Percentiles rank a stretch among this genome's conserved stretches.
These are phyloP conservation scores for Solanum sejunctum DNA, from an alignment of 257 asterid genomes.

Conservation along the genomic window DNA sequence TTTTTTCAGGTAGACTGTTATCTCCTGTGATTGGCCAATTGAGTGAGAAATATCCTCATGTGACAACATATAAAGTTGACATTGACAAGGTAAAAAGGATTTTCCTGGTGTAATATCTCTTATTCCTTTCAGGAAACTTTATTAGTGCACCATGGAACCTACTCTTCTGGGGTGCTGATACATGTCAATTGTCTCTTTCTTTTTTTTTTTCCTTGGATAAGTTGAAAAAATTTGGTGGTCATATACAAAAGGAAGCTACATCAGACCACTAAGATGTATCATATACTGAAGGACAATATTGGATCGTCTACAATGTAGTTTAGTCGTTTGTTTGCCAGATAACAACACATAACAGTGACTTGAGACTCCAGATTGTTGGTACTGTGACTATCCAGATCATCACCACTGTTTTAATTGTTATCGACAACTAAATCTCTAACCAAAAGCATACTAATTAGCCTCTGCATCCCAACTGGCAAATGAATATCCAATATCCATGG, in stretches of 20 bases:
- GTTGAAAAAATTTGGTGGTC: not conserved
- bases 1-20: conserved; percentile 56
- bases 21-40: conserved; percentile 75
- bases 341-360: not conserved
- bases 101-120: not conserved
- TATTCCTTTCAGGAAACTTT: not conserved
- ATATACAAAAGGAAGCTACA: not conserved
- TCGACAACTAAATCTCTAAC: not conserved
- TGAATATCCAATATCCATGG: not conserved
- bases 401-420: not conserved
- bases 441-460: not conserved
- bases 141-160: not conserved
- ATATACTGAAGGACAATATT: not conserved
- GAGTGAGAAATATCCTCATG: conserved; percentile 85
- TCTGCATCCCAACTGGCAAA: not conserved
- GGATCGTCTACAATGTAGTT: not conserved
- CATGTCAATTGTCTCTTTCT: not conserved
- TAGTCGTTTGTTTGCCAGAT: not conserved
- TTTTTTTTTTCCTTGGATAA: too few relatives aligned
- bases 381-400: not conserved
- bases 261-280: not conserved
- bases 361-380: not conserved
- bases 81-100: conserved; percentile 60
- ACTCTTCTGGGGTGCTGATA: not conserved
- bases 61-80: conserved; percentile 76